phyloP scores from a whole-genome alignment of 177 flowering plant genomes.

The Vitis hybrid region DNA sequence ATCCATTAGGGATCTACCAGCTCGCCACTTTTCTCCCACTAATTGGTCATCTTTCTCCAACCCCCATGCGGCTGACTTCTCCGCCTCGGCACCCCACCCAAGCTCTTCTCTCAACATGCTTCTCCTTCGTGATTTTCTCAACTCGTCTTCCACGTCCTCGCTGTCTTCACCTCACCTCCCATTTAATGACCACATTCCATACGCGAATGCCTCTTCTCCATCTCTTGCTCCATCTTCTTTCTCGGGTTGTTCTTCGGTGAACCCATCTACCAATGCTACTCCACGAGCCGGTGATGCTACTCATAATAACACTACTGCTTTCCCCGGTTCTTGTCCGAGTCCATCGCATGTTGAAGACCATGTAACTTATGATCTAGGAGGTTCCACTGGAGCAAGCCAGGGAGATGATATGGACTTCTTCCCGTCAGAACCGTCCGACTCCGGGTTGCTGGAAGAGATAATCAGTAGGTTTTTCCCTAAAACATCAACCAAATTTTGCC shows the following conservation, averaged over 20 bases:
- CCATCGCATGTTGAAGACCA: slow-evolving; percentile 1
- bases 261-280: not conserved
- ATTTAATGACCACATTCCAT: slow-evolving; percentile 6
- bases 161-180: not conserved
- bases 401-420: slow-evolving; percentile 38
- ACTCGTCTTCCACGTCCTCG: slow-evolving; percentile 15
- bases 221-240: not conserved
- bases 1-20: slow-evolving; percentile 1
- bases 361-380: not conserved
- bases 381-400: not conserved
- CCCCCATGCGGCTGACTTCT: slow-evolving; percentile 5
- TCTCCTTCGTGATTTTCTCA: slow-evolving; percentile 35
- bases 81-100: slow-evolving; percentile 9
- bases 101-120: slow-evolving; percentile 29
- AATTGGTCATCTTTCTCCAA: slow-evolving; percentile 11
- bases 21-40: slow-evolving; percentile 1
- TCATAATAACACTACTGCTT: not conserved
- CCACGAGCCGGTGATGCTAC: not conserved
- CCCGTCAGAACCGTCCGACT: slow-evolving; percentile 46
- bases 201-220: slow-evolving; percentile 6
- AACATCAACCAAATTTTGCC: slow-evolving; percentile 4
- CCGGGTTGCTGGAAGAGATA: slow-evolving; percentile 71
- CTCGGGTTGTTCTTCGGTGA: not conserved
- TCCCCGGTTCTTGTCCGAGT: not conserved
- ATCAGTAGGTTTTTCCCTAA: slow-evolving; percentile 61